Evolutionary conservation across 1,284 basidiomycete species (phyloP).

Genomic region (Ustilago trichophora): DNA sequence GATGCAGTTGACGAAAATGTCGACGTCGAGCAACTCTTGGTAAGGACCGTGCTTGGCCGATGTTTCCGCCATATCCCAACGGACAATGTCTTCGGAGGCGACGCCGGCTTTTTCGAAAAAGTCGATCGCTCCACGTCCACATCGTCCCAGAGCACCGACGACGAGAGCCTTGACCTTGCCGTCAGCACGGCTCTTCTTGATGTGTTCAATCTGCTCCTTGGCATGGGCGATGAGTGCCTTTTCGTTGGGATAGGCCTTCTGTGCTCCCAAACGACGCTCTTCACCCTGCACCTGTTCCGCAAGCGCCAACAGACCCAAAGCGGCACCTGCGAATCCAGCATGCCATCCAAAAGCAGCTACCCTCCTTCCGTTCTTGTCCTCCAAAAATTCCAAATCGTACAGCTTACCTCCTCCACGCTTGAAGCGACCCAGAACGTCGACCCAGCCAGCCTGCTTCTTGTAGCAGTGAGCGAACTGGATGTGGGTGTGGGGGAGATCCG

Average conservation of each 20-base stretch:
- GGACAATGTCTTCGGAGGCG: constrained; percentile 80
- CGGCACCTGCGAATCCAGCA: constrained; percentile 96
- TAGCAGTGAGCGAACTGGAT: constrained; percentile 99
- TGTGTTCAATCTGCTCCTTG: constrained; percentile 72
- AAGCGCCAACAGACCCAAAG: constrained; percentile 85
- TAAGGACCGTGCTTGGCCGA: constrained; percentile 92
- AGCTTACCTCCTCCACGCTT: constrained; percentile 84
- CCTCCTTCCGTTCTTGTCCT: constrained; percentile 82
- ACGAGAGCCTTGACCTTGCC: constrained; percentile 84
- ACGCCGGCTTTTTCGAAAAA: constrained; percentile 93
- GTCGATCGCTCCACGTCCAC: constrained; percentile 95
- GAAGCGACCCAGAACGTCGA: constrained; percentile 86
- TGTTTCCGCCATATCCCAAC: constrained; percentile 98
- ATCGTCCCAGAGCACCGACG: constrained; percentile 94
- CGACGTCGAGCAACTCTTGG: constrained; percentile 92
- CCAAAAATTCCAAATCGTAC: constrained; percentile 97
- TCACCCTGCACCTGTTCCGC: constrained; percentile 68
- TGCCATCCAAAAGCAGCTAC: constrained; percentile 99
- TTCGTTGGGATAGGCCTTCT: constrained; percentile 80
- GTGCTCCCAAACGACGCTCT: constrained; percentile 69
- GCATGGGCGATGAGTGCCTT: constrained; percentile 61
- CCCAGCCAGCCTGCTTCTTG: constrained; percentile 96
- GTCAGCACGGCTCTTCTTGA: constrained; percentile 71
- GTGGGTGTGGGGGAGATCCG: constrained; percentile 74
- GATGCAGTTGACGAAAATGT: constrained; percentile 99